Evolutionary conservation across 768 basidiomycete species (phyloP), one percentile per base, ranked within the genome.

Genomic region (Suillus plorans): DNA sequence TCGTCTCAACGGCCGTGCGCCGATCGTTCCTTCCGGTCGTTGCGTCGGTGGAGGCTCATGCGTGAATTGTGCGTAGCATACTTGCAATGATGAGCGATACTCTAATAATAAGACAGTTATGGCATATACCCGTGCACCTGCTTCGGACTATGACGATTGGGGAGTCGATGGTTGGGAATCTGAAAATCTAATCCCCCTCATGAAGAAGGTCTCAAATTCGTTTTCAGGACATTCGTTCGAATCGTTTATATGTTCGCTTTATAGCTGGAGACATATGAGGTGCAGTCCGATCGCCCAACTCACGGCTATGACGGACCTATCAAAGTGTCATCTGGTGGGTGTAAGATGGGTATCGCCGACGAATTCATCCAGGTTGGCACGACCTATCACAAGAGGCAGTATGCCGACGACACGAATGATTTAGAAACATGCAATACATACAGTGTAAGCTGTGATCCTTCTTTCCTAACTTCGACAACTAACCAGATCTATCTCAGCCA

Each of bases 111-210:
- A 1, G 22, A 63, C 44, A 74, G 80, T 75, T 66, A 77, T 80
- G 69, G 84, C 86, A 80, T 89, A 88, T 69, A 85, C 81, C 1
- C 82, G 88, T 34, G 81, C 85, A 10, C 72, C 84, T 28, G 70
- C 86, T 4, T 88, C 86, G 0, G 88, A 89, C 69, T 88, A 85
- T 62, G 76, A 77, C 65, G 74, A 72, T 41, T 77, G 73, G 76
- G 69, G 68, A 65, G 61, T 9, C 25, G 10, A 61, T 12, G 75
- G 75, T 3, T 76, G 75, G 75, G 69, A 67, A 18, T 73, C 74
- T 5, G 68, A 70, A 41, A 63, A 73, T 42, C 37, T 76, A 8
- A 63, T 76, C 14, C 72, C 74, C 16, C 50, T 74, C 8, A 62
- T 76, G 36, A 52, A 64, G 59, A 72, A 74, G 63, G 74, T 75